Conservation (phyloP, 805 yeast species). For the Metschnikowia lochheadii region DNA sequence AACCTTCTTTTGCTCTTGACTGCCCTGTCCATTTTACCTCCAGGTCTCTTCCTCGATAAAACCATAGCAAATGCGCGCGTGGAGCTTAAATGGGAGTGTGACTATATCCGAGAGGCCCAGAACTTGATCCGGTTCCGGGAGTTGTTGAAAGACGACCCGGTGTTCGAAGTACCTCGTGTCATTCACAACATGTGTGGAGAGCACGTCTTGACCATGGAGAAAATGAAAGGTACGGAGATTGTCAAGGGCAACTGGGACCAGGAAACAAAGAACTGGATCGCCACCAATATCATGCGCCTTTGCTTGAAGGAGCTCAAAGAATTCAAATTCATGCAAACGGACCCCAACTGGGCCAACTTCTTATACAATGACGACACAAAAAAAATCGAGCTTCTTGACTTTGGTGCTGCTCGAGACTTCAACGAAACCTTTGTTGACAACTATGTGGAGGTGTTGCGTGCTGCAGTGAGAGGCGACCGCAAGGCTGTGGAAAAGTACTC, state of each 20-base stretch:
- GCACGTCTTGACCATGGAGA: conserved; percentile 86
- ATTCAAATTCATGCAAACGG: conserved; percentile 94
- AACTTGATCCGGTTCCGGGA: conserved; percentile 66
- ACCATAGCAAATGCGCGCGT: conserved; percentile 90
- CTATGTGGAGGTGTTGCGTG: conserved; percentile 69
- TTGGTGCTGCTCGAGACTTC: conserved; percentile 90
- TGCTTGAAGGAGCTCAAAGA: conserved; percentile 81
- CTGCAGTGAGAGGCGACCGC: conserved; percentile 69
- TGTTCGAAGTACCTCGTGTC: conserved; percentile 77
- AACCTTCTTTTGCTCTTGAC: conserved; percentile 76
- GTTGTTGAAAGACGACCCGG: conserved; percentile 50
- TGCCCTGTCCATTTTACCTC: conserved; percentile 83
- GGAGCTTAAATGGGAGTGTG: conserved; percentile 97
- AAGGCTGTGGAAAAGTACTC: conserved; percentile 62
- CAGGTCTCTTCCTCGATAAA: conserved; percentile 86
- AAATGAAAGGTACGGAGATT: conserved; percentile 78
- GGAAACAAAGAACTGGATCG: conserved; percentile 73
- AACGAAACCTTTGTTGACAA: conserved; percentile 60
- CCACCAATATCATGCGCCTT: conserved; percentile 79
- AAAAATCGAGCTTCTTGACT: conserved; percentile 83
- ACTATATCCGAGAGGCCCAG: conserved; percentile 84
- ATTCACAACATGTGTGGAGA: conserved; percentile 72
- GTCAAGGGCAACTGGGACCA: conserved; percentile 74
- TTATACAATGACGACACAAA: conserved; percentile 67
- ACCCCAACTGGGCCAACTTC: conserved; percentile 99